Evolutionary conservation across 2,329 filamentous ascomycete genomes (phyloP), one percentile per base, ranked within the genome.

Genomic region (Ophiostoma populinum): DNA sequence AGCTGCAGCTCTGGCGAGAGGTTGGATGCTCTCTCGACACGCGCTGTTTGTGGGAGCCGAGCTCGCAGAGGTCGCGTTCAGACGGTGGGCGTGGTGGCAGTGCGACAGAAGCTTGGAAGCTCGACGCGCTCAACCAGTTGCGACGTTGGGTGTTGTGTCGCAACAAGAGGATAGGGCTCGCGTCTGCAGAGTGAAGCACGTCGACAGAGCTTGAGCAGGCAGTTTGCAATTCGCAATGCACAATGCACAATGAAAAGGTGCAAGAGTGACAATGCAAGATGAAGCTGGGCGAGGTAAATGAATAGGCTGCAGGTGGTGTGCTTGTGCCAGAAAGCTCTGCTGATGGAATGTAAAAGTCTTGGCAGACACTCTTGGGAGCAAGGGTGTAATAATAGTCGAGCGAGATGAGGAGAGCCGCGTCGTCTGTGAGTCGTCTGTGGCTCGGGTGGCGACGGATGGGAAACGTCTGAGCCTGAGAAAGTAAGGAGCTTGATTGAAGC

Each of bases 91-190:
- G 18, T 20, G 7, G 20, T 20, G 24, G 30, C 30, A 32, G 20
- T 32, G 30, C 30, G 30, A 32, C 30, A 32, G 29, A 32, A 32
- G 30, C 30, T 32, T 16, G 29, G 28, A 30, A 32, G 30, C 30
- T 24, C 30, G n/a, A n/a, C n/a, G n/a, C n/a, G n/a, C n/a, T n/a
- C n/a, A n/a, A n/a, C n/a, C n/a, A n/a, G n/a, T n/a, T n/a, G n/a
- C n/a, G n/a, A n/a, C n/a, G n/a, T n/a, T n/a, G n/a, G n/a, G n/a
- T n/a, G n/a, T n/a, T n/a, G n/a, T n/a, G n/a, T n/a, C n/a, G n/a
- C n/a, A n/a, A n/a, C n/a, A n/a, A n/a, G n/a, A n/a, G n/a, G n/a
- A n/a, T n/a, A n/a, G n/a, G n/a, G n/a, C n/a, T n/a, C n/a, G n/a
- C n/a, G n/a, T n/a, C n/a, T n/a, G n/a, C n/a, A n/a, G n/a, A n/a